phyloP scores from a whole-genome alignment of 345 rosid species.

The Alliaria petiolata region DNA sequence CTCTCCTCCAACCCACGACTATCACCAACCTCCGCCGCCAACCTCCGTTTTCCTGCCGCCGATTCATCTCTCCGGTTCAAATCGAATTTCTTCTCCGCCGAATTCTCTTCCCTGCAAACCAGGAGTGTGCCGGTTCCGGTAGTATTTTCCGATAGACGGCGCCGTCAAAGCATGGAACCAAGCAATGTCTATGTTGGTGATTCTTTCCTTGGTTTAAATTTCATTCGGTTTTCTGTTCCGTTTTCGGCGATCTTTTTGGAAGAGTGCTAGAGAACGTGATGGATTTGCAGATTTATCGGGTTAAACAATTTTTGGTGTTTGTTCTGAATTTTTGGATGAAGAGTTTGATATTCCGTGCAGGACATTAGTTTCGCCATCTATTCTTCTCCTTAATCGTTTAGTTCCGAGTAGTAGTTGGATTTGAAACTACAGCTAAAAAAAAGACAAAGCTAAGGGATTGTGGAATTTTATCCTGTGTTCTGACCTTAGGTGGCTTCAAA shows the following conservation, averaged over 20 bases:
- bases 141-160: slow-evolving; percentile 9
- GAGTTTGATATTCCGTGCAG: not conserved
- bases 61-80: not conserved
- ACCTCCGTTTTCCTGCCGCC: slow-evolving; percentile 9
- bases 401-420: slow-evolving; percentile 1
- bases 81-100: slow-evolving; percentile 5
- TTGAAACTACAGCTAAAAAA: not conserved
- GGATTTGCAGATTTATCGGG: not conserved
- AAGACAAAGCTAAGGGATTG: slow-evolving; percentile 5
- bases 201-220: not conserved
- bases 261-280: not conserved
- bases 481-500: slow-evolving; percentile 42
- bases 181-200: slow-evolving; percentile 28
- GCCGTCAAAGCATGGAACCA: slow-evolving; percentile 10
- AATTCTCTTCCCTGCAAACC: not conserved
- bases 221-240: not conserved
- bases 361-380: not conserved
- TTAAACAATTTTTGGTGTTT: not conserved
- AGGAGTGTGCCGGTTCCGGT: not conserved
- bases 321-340: not conserved
- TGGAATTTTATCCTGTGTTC: not conserved
- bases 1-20: slow-evolving; percentile 17
- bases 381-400: not conserved
- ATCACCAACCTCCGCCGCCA: slow-evolving; percentile 27
- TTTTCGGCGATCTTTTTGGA: not conserved